phyloP scores from a whole-genome alignment of 2,329 filamentous ascomycete genomes.

The Colletotrichum eremochloae region DNA sequence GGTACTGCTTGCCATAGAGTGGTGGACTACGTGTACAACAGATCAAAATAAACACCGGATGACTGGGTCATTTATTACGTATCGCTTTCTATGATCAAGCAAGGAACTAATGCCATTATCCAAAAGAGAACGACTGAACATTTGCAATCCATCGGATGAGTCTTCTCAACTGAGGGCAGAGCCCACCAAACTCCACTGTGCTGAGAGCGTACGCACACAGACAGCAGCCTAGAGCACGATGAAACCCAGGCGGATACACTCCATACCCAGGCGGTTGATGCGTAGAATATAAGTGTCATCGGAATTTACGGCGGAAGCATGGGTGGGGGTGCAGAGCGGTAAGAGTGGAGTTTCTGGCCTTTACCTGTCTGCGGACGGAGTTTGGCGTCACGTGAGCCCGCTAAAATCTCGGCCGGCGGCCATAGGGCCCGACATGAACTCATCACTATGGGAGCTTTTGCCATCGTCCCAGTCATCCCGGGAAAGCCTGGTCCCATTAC shows the following conservation, averaged over 20 bases:
- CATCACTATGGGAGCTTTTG: conserved; percentile 40
- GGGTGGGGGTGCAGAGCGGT: not conserved
- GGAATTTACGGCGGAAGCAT: conserved; percentile 32
- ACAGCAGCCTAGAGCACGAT: conserved; percentile 1
- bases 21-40: conserved; percentile 1
- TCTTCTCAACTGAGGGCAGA: not conserved
- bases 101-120: not conserved
- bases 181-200: not conserved
- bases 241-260: not conserved
- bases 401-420: conserved; percentile 32
- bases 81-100: not conserved
- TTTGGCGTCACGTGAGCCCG: conserved; percentile 34
- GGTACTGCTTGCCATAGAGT: not conserved
- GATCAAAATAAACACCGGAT: conserved; percentile 1
- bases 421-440: conserved; percentile 34
- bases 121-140: not conserved
- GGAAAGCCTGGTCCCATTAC: conserved; percentile 22
- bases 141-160: not conserved
- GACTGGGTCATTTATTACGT: not conserved
- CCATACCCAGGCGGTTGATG: not conserved
- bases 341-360: not conserved
- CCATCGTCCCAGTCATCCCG: conserved; percentile 36
- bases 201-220: not conserved
- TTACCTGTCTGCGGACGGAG: conserved; percentile 12
- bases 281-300: conserved; percentile 25